Evolutionary conservation across 208 protist genomes (phyloP).

Genomic region (Naegleria lovaniensis): DNA sequence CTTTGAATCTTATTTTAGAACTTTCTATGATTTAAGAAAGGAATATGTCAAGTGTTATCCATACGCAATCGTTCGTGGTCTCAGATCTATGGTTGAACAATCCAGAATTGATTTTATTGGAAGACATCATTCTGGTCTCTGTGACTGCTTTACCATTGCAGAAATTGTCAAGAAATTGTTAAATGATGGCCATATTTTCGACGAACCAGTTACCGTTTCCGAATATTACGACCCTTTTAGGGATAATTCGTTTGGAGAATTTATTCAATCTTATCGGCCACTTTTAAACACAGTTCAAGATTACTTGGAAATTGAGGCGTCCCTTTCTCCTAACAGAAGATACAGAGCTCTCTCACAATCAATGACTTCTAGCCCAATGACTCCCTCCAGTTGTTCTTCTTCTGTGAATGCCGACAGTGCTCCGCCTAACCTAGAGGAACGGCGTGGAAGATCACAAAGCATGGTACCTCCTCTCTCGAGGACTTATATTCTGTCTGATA

Average conservation of each 20-base stretch:
- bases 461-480: too few relatives aligned
- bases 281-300: not conserved
- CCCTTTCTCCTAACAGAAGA: too few relatives aligned
- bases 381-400: too few relatives aligned
- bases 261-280: not conserved
- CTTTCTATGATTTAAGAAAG: constrained; percentile 14
- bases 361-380: too few relatives aligned
- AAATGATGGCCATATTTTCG: not conserved
- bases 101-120: not conserved
- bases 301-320: too few relatives aligned
- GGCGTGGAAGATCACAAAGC: too few relatives aligned
- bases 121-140: not conserved
- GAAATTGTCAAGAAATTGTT: not conserved
- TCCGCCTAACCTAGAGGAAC: too few relatives aligned
- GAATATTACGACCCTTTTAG: constrained; percentile 10
- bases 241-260: not conserved
- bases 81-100: not conserved
- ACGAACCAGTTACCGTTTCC: not conserved
- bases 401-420: too few relatives aligned
- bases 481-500: too few relatives aligned
- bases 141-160: not conserved
- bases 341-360: too few relatives aligned
- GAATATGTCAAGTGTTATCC: not conserved
- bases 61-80: not conserved
- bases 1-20: not conserved